phyloP scores from a whole-genome alignment of 1,284 basidiomycete species.

The Neonothopanus nambi region DNA sequence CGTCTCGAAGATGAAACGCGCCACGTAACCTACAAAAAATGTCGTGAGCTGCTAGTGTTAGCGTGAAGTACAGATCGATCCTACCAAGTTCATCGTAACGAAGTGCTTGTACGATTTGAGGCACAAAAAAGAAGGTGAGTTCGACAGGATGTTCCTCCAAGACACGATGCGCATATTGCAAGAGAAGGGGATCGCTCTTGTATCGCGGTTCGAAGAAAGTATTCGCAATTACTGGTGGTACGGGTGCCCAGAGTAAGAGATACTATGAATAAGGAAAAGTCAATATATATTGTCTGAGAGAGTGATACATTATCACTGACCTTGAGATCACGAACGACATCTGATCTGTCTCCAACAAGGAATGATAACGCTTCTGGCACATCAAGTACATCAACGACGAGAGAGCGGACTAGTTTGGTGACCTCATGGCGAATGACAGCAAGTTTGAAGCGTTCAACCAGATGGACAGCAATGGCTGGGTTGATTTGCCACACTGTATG shows the following conservation, averaged over 20 bases:
- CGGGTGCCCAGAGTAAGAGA: constrained; percentile 86
- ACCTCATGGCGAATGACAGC: constrained; percentile 69
- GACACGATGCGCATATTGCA: constrained; percentile 97
- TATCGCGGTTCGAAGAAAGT: constrained; percentile 87
- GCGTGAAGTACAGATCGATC: not conserved
- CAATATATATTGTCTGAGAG: constrained; percentile 8
- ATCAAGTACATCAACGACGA: constrained; percentile 72
- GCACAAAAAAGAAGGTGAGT: constrained; percentile 98
- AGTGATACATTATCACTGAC: constrained; percentile 38
- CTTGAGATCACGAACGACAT: constrained; percentile 72
- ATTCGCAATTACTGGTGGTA: constrained; percentile 85
- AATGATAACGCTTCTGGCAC: constrained; percentile 80
- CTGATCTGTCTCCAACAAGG: constrained; percentile 75
- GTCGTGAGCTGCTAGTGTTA: not conserved
- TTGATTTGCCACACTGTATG: constrained; percentile 84
- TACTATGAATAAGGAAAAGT: constrained; percentile 55
- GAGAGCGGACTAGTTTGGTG: constrained; percentile 70
- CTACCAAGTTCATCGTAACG: constrained; percentile 86
- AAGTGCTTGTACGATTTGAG: constrained; percentile 96
- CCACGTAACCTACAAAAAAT: constrained; percentile 83
- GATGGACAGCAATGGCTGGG: constrained; percentile 80
- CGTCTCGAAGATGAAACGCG: constrained; percentile 95
- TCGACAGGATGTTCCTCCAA: constrained; percentile 94
- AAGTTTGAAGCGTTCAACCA: constrained; percentile 86
- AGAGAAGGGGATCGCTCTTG: constrained; percentile 79